Percentiles rank a stretch among this genome's conserved stretches.
These are phyloP conservation scores for Lotmaria passim DNA, from an alignment of 208 protist species.

Conservation along the genomic window DNA sequence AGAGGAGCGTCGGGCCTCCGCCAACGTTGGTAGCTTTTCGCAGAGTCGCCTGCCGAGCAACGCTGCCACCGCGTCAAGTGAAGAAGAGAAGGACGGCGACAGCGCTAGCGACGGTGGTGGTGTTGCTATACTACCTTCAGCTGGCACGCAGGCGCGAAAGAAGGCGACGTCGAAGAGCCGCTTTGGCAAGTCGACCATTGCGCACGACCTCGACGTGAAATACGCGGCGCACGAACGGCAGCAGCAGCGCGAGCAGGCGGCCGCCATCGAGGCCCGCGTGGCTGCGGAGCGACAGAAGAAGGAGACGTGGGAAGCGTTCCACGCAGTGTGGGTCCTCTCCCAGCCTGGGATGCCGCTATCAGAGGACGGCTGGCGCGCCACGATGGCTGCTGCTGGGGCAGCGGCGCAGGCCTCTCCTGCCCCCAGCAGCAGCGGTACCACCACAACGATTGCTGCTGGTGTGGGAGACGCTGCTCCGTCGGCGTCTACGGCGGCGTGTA, in stretches of 20 bases:
- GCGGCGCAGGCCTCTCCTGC: background rate
- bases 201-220: conserved; percentile 36
- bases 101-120: too few relatives aligned
- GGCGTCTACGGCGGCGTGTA: too few relatives aligned
- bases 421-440: background rate
- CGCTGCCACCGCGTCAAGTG: background rate
- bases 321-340: conserved; percentile 65
- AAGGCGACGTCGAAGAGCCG: background rate
- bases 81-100: conserved; percentile 2
- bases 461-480: too few relatives aligned
- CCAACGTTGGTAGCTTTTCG: background rate
- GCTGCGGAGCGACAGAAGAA: conserved; percentile 21
- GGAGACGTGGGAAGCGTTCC: conserved; percentile 50
- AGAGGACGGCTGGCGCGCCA: conserved; percentile 37
- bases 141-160: background rate
- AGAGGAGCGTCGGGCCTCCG: conserved; percentile 56
- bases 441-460: background rate
- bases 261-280: conserved; percentile 6
- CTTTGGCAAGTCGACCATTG: conserved; percentile 34
- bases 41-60: background rate
- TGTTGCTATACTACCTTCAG: background rate
- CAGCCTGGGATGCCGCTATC: conserved; percentile 67
- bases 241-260: conserved; percentile 19
- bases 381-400: conserved; percentile 4
- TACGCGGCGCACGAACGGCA: conserved; percentile 26